A percentile compares a stretch with the other conserved stretches of the same genome.
Conservation (phyloP, 2,329 filamentous ascomycete genomes). For the Colletotrichum navitas region DNA sequence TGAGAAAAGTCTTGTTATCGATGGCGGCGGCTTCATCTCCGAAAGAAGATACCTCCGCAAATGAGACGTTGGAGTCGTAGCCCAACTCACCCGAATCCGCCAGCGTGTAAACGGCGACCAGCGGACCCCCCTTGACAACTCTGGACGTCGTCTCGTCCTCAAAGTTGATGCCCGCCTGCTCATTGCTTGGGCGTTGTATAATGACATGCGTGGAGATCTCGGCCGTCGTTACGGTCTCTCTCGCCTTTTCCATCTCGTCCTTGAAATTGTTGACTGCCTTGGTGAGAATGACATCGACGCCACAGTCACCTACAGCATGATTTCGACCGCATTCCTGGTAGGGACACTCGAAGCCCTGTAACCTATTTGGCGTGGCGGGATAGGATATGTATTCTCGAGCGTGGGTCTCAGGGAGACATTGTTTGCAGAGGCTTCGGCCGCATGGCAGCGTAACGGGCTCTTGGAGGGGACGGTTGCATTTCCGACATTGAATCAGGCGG, state of each 20-base stretch:
- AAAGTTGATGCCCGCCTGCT: conserved; percentile 50
- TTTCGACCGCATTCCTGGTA: conserved; percentile 74
- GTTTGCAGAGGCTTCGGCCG: conserved; percentile 80
- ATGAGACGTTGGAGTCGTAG: conserved; percentile 68
- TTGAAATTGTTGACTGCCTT: conserved; percentile 76
- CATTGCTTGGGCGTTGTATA: conserved; percentile 18
- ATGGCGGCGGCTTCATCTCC: conserved; percentile 46
- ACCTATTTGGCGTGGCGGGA: conserved; percentile 74
- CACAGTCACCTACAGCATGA: conserved; percentile 83
- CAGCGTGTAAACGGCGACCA: conserved; percentile 76
- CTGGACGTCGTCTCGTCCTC: conserved; percentile 50
- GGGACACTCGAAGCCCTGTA: conserved; percentile 81
- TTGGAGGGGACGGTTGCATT: conserved; percentile 76
- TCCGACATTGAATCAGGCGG: conserved; percentile 81
- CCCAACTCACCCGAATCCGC: conserved; percentile 71
- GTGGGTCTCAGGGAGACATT: conserved; percentile 77
- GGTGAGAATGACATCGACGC: conserved; percentile 79
- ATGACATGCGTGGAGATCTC: conserved; percentile 57
- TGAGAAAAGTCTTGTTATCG: conserved; percentile 58
- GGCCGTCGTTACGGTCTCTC: conserved; percentile 49
- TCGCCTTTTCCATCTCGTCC: conserved; percentile 61
- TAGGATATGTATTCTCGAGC: conserved; percentile 80
- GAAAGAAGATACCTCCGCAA: conserved; percentile 50
- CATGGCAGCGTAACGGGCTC: conserved; percentile 84
- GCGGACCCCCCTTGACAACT: conserved; percentile 66